Evolutionary conservation across 2,329 filamentous ascomycete species (phyloP), one percentile per base, ranked within the genome.

Genomic region (Fusarium tricinctum): DNA sequence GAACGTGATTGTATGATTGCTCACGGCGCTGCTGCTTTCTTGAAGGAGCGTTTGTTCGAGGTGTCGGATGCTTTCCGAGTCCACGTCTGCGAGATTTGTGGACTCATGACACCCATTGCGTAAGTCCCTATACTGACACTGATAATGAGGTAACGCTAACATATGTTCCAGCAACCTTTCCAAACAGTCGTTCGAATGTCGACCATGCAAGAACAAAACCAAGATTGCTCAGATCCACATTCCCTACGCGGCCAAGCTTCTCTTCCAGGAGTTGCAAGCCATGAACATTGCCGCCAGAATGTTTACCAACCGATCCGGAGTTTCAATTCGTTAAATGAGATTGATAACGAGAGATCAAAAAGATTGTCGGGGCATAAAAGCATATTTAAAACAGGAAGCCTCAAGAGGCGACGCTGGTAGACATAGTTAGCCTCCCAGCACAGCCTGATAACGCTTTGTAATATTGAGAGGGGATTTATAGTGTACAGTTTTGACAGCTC

Each of bases 1-100:
- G 97, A 99, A 82, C 95, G 97, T 84, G 97, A 99, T 88, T 99
- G 96, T 80, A 99, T 99, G 96, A 99, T 99, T 84, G 94, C 97
- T n/a, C 97, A 99, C 79, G 96, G 96, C 78, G 96, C 97, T 5
- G 95, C 93, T 55, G 91, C 94, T 3, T 99, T 99, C 87, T 83
- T 99, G 77, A 99, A 99, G 83, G 96, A 99, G 85, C 89, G 96
- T 75, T 83, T 99, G 60, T 97, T 99, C 76, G 95, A 98, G 79
- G 96, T 99, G 50, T 97, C 93, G 53, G 96, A 99, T 83, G 95
- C 96, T 38, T 99, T 98, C 87, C 88, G 94, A 80, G 96, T 99
- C 62, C 96, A 99, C 81, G 92, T 99, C 76, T 99, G 96, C 83
- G 96, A 99, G 81, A 97, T 98, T 76, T 99, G 96, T 80, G 96